Conservation (phyloP, 1,284 basidiomycete genomes). For the Porodaedalea pini region DNA sequence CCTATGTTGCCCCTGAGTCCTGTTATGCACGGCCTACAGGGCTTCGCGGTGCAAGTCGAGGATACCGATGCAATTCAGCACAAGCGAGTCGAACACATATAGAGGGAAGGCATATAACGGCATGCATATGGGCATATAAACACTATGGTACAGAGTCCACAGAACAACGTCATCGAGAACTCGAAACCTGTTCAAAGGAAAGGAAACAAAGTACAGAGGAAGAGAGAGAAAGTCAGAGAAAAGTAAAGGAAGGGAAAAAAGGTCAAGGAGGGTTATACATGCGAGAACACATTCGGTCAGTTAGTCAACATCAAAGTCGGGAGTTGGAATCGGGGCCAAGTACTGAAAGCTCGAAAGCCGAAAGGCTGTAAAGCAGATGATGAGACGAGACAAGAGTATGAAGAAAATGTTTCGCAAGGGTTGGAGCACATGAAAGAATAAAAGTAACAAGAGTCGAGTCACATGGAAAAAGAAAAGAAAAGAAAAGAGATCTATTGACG, state of each 20-base stretch:
- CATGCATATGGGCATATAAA: conserved; percentile 16
- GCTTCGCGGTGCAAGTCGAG: too few relatives aligned
- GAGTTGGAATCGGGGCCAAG: not conserved
- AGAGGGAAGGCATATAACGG: not conserved
- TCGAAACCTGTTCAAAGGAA: too few relatives aligned
- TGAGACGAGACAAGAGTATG: too few relatives aligned
- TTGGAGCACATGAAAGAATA: not conserved
- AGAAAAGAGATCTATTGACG: too few relatives aligned
- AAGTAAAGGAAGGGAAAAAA: conserved; percentile 20
- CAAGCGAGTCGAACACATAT: not conserved
- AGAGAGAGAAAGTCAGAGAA: conserved; percentile 23
- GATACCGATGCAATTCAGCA: not conserved
- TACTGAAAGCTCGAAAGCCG: not conserved
- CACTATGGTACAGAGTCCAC: conserved; percentile 1
- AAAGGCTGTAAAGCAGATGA: not conserved
- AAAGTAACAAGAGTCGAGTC: too few relatives aligned
- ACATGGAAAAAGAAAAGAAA: too few relatives aligned
- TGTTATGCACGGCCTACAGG: too few relatives aligned
- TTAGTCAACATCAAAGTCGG: not conserved
- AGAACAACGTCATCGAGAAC: conserved; percentile 1
- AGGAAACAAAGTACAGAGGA: conserved; percentile 8
- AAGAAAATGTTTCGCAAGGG: too few relatives aligned
- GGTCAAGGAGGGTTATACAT: conserved; percentile 6
- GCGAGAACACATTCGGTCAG: not conserved
- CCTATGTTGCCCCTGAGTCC: too few relatives aligned